phyloP scores from a whole-genome alignment of 306 rosid genomes.

The Sicyos baderoa region DNA sequence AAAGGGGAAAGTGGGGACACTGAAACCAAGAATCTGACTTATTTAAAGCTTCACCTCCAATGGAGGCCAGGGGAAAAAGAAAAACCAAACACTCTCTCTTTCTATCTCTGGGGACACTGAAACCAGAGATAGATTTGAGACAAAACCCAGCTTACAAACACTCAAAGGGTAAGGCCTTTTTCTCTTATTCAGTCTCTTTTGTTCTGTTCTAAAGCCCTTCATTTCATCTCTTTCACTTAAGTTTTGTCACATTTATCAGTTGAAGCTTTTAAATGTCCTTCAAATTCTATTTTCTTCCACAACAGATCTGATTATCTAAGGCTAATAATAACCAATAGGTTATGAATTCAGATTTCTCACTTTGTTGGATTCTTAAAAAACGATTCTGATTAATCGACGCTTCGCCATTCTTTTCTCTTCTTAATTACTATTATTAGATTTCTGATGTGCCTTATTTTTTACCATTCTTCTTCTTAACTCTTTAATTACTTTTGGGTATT shows the following conservation, averaged over 20 bases:
- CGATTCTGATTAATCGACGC: neutral
- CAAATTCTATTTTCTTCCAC: neutral
- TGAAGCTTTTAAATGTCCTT: neutral
- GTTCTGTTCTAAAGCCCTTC: no score
- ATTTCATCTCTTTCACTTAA: neutral
- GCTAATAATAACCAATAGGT: no score
- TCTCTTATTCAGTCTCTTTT: neutral
- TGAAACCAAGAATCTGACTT: constrained; percentile 9
- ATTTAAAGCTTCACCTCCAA: constrained; percentile 7
- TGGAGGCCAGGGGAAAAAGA: neutral
- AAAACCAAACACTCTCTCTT: neutral
- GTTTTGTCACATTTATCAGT: neutral
- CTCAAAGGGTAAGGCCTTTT: neutral
- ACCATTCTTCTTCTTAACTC: neutral
- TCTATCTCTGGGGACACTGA: neutral
- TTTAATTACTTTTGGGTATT: neutral
- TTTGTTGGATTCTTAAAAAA: no score
- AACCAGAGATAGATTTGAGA: constrained; percentile 12
- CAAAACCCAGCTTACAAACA: neutral
- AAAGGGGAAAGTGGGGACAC: constrained; percentile 22
- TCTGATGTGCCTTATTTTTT: neutral
- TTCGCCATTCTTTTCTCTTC: constrained; percentile 7
- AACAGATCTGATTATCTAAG: constrained; percentile 8
- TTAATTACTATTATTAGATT: constrained; percentile 16
- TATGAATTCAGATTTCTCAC: no score